phyloP scores from a whole-genome alignment of 176 grass and related monocot genomes.

The Hordeum marinum region DNA sequence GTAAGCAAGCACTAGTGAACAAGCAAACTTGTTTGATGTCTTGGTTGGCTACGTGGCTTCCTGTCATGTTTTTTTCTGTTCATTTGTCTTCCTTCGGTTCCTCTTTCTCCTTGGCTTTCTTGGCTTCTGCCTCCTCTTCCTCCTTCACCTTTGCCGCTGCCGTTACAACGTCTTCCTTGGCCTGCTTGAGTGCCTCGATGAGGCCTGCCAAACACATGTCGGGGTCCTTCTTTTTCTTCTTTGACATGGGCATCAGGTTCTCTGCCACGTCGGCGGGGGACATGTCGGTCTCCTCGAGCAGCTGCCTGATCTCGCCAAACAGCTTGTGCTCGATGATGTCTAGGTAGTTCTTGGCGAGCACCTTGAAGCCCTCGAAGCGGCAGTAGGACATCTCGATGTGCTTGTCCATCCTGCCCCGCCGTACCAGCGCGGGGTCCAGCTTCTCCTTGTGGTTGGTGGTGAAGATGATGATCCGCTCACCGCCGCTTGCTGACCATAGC shows the following conservation, averaged over 20 bases:
- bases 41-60: background rate
- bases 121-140: too few relatives aligned
- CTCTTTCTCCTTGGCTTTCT: too few relatives aligned
- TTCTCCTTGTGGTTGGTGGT: slow-evolving; percentile 72
- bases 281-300: slow-evolving; percentile 53
- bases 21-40: background rate
- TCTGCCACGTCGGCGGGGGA: slow-evolving; percentile 60
- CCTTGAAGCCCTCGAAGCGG: slow-evolving; percentile 53
- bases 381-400: slow-evolving; percentile 83
- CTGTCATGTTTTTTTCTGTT: background rate
- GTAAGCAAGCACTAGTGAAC: background rate
- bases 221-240: too few relatives aligned
- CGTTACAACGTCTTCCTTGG: too few relatives aligned
- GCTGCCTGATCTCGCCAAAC: slow-evolving; percentile 1
- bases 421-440: slow-evolving; percentile 62
- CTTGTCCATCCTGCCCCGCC: slow-evolving; percentile 73
- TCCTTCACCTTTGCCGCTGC: too few relatives aligned
- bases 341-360: slow-evolving; percentile 56
- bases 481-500: slow-evolving; percentile 64
- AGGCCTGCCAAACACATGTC: too few relatives aligned
- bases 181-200: too few relatives aligned
- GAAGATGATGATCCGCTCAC: slow-evolving; percentile 69
- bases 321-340: slow-evolving; percentile 14
- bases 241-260: slow-evolving; percentile 41
- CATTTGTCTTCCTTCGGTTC: background rate